Evolutionary conservation across 352 stramenopile genomes (phyloP).

Genomic region (Phytophthora hybrid): DNA sequence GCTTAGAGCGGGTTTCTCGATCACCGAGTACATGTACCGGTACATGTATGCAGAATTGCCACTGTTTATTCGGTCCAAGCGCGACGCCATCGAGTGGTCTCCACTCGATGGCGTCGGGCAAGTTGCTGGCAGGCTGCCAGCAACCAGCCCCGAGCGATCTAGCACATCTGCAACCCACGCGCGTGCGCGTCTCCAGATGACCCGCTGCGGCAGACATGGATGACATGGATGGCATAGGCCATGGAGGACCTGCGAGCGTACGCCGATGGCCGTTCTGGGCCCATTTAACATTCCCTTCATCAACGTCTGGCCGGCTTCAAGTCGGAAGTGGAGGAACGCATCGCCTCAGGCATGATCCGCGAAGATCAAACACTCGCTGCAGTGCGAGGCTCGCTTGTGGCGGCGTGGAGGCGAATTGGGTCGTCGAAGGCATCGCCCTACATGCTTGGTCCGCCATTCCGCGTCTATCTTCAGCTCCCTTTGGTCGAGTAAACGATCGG

Average conservation of each 20-base stretch:
- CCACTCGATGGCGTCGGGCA: no score
- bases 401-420: not conserved
- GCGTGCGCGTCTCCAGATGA: not conserved
- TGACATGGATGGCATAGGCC: conserved; percentile 10
- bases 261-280: conserved; percentile 8
- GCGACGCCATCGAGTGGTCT: no score
- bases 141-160: no score
- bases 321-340: conserved; percentile 13
- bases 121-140: no score
- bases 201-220: not conserved
- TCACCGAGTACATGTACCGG: no score
- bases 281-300: conserved; percentile 6
- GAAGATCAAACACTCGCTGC: no score
- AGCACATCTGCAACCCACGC: no score
- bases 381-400: no score
- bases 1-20: no score
- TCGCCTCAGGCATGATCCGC: not conserved
- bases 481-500: not conserved
- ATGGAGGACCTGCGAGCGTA: conserved; percentile 21
- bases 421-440: not conserved
- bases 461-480: not conserved
- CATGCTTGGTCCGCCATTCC: not conserved
- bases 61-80: no score
- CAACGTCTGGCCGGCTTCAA: not conserved
- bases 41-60: no score